Conservation (phyloP, 805 yeast genomes). For the Candida incommunis region DNA sequence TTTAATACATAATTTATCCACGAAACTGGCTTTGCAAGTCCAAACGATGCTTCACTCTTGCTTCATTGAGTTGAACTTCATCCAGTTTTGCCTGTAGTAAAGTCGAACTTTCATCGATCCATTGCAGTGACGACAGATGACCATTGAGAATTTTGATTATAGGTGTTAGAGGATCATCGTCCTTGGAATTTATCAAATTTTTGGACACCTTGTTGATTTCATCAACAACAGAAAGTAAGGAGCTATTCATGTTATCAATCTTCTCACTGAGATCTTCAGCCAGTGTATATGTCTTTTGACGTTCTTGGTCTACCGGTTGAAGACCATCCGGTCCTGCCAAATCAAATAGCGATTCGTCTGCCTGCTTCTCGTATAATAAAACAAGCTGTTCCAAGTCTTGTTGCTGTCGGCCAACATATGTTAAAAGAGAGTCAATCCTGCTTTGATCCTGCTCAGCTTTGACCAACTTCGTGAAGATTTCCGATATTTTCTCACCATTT, state of each 20-base stretch:
- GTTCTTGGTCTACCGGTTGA: constrained; percentile 53
- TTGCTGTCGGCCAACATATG: constrained; percentile 83
- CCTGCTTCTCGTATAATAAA: constrained; percentile 66
- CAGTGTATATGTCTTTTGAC: constrained; percentile 77
- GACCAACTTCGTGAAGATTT: constrained; percentile 60
- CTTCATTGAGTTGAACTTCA: constrained; percentile 11
- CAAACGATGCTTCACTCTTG: neutral
- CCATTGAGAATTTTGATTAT: constrained; percentile 72
- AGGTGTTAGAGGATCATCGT: constrained; percentile 27
- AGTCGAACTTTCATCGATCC: constrained; percentile 65
- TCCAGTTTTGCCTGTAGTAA: constrained; percentile 54
- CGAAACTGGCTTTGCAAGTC: neutral
- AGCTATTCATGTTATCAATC: constrained; percentile 61
- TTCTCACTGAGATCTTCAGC: constrained; percentile 79
- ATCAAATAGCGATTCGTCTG: constrained; percentile 11
- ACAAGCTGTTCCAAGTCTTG: constrained; percentile 75
- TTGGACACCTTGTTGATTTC: constrained; percentile 42
- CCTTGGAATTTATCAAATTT: constrained; percentile 54
- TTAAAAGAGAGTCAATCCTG: constrained; percentile 74
- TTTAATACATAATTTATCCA: too few relatives aligned
- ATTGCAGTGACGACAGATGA: constrained; percentile 79
- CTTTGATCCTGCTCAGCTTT: constrained; percentile 76
- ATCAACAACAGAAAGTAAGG: constrained; percentile 25
- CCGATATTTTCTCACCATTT: constrained; percentile 74
- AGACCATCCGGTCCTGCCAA: constrained; percentile 20